Percentiles rank a stretch among this genome's conserved stretches.
Conservation (phyloP, 1,284 basidiomycete species). For the Cryptococcus sp. region DNA sequence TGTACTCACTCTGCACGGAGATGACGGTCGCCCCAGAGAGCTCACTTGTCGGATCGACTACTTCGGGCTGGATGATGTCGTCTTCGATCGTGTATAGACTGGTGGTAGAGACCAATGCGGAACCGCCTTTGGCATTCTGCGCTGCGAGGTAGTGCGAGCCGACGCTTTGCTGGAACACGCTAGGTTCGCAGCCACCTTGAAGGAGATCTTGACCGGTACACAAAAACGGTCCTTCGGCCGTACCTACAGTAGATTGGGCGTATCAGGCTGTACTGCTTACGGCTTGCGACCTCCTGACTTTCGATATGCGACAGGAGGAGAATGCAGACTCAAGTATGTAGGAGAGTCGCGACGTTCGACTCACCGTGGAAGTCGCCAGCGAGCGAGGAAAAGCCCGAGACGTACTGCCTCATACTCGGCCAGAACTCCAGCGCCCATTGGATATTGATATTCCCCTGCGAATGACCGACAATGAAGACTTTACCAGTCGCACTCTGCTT, state of each 20-base stretch:
- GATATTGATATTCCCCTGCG: slow-evolving; percentile 42
- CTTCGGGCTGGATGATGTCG: slow-evolving; percentile 41
- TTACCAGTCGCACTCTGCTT: slow-evolving; percentile 32
- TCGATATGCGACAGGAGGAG: too few relatives aligned
- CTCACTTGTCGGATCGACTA: slow-evolving; percentile 22
- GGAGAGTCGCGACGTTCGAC: not conserved
- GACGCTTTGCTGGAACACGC: slow-evolving; percentile 39
- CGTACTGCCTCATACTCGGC: slow-evolving; percentile 28
- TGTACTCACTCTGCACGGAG: slow-evolving; percentile 15
- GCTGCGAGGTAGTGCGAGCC: slow-evolving; percentile 38
- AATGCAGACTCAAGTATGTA: too few relatives aligned
- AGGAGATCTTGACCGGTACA: slow-evolving; percentile 18
- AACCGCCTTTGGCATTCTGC: slow-evolving; percentile 26
- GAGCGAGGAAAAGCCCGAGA: slow-evolving; percentile 37
- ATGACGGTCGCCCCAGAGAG: slow-evolving; percentile 17
- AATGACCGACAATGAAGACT: slow-evolving; percentile 45
- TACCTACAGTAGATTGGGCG: slow-evolving; percentile 3
- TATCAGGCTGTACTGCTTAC: too few relatives aligned
- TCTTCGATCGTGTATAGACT: slow-evolving; percentile 30
- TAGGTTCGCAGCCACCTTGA: slow-evolving; percentile 20
- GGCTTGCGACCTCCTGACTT: too few relatives aligned
- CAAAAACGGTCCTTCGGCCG: slow-evolving; percentile 23
- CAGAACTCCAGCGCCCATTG: slow-evolving; percentile 47
- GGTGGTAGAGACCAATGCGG: slow-evolving; percentile 40
- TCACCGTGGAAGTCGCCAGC: slow-evolving; percentile 45